Evolutionary conservation across 345 rosid species (phyloP).

Genomic region (Rhodamnia argentea): DNA sequence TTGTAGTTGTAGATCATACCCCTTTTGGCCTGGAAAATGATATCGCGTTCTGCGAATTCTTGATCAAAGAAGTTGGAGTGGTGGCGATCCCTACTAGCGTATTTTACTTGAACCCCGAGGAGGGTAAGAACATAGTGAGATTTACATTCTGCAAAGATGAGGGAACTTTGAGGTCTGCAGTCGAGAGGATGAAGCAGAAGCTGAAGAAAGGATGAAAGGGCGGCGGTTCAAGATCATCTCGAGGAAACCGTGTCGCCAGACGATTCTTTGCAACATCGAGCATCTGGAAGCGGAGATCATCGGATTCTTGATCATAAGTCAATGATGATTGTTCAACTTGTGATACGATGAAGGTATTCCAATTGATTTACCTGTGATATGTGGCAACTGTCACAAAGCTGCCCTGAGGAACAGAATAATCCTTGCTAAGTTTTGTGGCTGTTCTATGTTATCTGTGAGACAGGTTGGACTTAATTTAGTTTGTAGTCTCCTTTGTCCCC

Average conservation of each 20-base stretch:
- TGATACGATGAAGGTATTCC: background rate
- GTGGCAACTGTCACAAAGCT: background rate
- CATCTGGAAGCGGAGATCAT: background rate
- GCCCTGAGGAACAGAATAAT: background rate
- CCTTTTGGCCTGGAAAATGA: constrained; percentile 75
- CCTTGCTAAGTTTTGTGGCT: background rate
- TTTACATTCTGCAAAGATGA: constrained; percentile 97
- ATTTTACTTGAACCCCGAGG: constrained; percentile 86
- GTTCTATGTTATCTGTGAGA: background rate
- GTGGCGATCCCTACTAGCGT: constrained; percentile 89
- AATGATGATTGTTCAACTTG: background rate
- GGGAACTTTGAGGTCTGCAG: constrained; percentile 67
- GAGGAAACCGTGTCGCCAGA: background rate
- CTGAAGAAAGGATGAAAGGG: constrained; percentile 39
- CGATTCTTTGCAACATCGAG: background rate
- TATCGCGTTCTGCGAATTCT: constrained; percentile 75
- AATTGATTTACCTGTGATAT: background rate
- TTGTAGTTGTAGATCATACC: constrained; percentile 83
- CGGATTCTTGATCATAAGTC: background rate
- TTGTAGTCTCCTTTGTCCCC: background rate
- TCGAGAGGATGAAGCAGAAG: constrained; percentile 83
- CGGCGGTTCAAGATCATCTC: background rate
- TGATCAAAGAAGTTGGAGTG: constrained; percentile 92
- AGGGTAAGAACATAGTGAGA: constrained; percentile 89
- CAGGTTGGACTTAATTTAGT: background rate